Conservation (phyloP, 208 protist genomes). For the Phytomonas serpens region DNA sequence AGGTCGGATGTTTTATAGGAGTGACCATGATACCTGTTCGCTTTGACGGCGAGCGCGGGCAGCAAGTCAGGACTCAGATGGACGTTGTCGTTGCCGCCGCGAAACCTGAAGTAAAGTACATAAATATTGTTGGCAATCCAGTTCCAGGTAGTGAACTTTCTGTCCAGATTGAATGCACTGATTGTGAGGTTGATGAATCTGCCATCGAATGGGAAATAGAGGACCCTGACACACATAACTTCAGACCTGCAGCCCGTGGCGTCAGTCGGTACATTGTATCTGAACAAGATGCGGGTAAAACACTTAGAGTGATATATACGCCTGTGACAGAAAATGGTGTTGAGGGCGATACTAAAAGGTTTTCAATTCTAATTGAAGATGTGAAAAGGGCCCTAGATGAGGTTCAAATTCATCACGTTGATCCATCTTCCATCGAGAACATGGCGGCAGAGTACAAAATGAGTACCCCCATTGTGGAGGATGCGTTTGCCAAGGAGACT, state of each 20-base stretch:
- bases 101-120: slow-evolving; percentile 44
- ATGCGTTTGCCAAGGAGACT: background rate
- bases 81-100: slow-evolving; percentile 12
- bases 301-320: slow-evolving; percentile 76
- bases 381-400: slow-evolving; percentile 7
- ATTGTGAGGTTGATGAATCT: slow-evolving; percentile 57
- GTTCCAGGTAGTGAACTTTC: slow-evolving; percentile 43
- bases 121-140: slow-evolving; percentile 65
- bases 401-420: slow-evolving; percentile 15
- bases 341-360: slow-evolving; percentile 54
- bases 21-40: slow-evolving; percentile 81
- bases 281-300: slow-evolving; percentile 59
- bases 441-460: background rate
- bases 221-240: slow-evolving; percentile 48
- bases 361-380: slow-evolving; percentile 35
- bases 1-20: slow-evolving; percentile 84
- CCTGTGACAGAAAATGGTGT: slow-evolving; percentile 74
- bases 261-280: slow-evolving; percentile 48
- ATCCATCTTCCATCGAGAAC: slow-evolving; percentile 8
- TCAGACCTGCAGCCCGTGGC: slow-evolving; percentile 38
- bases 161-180: slow-evolving; percentile 69
- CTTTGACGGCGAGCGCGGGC: slow-evolving; percentile 62
- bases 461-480: slow-evolving; percentile 7
- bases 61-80: slow-evolving; percentile 38
- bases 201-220: slow-evolving; percentile 64